phyloP scores from a whole-genome alignment of 257 asterid genomes.

The Scutellaria galericulata region DNA sequence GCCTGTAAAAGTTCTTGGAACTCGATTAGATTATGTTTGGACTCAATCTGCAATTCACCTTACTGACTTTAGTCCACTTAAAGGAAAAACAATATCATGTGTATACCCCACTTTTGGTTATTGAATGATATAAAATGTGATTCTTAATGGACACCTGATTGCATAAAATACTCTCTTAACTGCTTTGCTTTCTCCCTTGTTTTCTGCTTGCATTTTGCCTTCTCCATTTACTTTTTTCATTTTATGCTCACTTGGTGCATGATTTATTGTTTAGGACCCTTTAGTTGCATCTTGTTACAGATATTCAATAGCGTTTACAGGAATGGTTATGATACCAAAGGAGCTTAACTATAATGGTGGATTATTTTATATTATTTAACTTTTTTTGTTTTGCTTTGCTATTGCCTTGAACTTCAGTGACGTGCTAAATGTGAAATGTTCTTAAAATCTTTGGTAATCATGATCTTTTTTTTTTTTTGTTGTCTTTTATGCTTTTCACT shows the following conservation, averaged over 20 bases:
- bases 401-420: too few species aligned
- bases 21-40: not conserved
- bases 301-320: not conserved
- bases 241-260: conserved; percentile 11
- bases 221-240: not conserved
- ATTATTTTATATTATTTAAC: not conserved
- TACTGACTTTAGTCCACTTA: conserved; percentile 14
- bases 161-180: not conserved
- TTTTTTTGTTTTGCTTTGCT: not conserved
- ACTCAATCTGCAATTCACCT: conserved; percentile 4
- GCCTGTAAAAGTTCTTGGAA: conserved; percentile 8
- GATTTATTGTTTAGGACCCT: conserved; percentile 1
- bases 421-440: too few species aligned
- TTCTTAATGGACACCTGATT: not conserved
- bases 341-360: too few species aligned
- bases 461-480: too few species aligned
- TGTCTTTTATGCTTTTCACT: not conserved
- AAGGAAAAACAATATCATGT: conserved; percentile 1
- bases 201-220: not conserved
- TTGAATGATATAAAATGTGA: not conserved
- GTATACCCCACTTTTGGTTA: not conserved
- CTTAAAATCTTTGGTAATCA: too few species aligned
- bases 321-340: too few species aligned
- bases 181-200: not conserved
- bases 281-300: not conserved